These are phyloP conservation scores for Trichoderma koningiopsis DNA, from an alignment of 2,329 filamentous ascomycete species.

Conservation along the genomic window DNA sequence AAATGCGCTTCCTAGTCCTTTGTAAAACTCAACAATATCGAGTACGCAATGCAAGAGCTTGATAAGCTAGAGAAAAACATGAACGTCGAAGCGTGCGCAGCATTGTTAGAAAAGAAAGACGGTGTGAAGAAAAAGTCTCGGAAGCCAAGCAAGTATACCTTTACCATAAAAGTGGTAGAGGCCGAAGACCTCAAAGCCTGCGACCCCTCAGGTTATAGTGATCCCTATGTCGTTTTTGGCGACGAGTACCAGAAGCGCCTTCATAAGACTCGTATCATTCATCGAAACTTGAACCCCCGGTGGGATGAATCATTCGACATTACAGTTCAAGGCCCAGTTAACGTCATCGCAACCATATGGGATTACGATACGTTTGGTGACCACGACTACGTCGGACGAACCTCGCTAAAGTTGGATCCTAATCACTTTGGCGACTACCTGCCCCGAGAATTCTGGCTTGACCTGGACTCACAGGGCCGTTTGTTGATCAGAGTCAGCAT, in stretches of 20 bases:
- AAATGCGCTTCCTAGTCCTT: conserved; percentile 66
- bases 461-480: conserved; percentile 92
- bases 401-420: conserved; percentile 98
- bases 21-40: conserved; percentile 96
- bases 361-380: conserved; percentile 97
- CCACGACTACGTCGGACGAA: conserved; percentile 94
- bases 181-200: conserved; percentile 98
- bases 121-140: conserved; percentile 67
- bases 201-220: conserved; percentile 89
- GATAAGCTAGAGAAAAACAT: conserved; percentile 88
- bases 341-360: conserved; percentile 96
- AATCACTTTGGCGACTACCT: conserved; percentile 94
- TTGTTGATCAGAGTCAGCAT: conserved; percentile 91
- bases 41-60: conserved; percentile 89
- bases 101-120: conserved; percentile 73
- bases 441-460: conserved; percentile 95
- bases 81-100: conserved; percentile 88
- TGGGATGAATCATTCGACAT: conserved; percentile 99
- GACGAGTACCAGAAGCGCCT: conserved; percentile 98
- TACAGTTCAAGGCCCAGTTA: conserved; percentile 85
- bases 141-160: conserved; percentile 86
- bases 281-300: conserved; percentile 85
- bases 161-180: conserved; percentile 98
- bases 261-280: conserved; percentile 90
- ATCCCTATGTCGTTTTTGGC: conserved; percentile 94